phyloP scores from a whole-genome alignment of 345 rosid genomes.

The Eucalyptus lansdowneana region DNA sequence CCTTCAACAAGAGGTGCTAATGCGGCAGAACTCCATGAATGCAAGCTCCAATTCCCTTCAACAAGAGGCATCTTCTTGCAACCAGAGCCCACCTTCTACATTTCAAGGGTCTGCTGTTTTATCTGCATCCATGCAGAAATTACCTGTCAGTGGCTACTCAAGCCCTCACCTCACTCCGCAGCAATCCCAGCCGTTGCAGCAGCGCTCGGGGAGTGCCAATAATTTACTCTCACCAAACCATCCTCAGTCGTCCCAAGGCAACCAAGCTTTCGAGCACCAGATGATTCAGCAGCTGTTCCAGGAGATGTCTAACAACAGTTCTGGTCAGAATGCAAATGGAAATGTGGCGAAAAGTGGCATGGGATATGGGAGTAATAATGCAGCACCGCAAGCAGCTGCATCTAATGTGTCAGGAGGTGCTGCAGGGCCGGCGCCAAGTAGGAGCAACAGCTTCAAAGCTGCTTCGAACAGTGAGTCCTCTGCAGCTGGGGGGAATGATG shows the following conservation, averaged over 20 bases:
- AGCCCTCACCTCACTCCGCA: constrained; percentile 34
- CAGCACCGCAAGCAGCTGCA: constrained; percentile 18
- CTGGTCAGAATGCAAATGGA: constrained; percentile 27
- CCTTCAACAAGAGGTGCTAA: constrained; percentile 28
- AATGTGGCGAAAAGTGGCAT: constrained; percentile 16
- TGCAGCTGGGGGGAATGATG: constrained; percentile 28
- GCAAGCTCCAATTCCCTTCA: constrained; percentile 47
- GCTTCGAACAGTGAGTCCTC: constrained; percentile 49
- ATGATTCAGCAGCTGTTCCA: constrained; percentile 77
- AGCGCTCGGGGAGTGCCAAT: constrained; percentile 23
- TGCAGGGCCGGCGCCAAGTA: constrained; percentile 30
- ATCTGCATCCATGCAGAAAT: constrained; percentile 53
- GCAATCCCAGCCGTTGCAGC: constrained; percentile 44
- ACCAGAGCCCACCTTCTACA: constrained; percentile 51
- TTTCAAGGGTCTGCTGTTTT: constrained; percentile 47
- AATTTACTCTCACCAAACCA: constrained; percentile 36
- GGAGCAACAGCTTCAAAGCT: constrained; percentile 55
- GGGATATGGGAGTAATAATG: constrained; percentile 22
- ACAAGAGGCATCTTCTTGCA: constrained; percentile 50
- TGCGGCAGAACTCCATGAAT: constrained; percentile 76
- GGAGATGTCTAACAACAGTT: constrained; percentile 45
- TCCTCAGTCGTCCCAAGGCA: constrained; percentile 41
- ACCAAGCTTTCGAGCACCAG: constrained; percentile 60
- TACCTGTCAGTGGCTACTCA: constrained; percentile 30
- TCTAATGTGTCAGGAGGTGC: constrained; percentile 25